phyloP scores from a whole-genome alignment of 257 asterid genomes.

The Hygrophila difformis region DNA sequence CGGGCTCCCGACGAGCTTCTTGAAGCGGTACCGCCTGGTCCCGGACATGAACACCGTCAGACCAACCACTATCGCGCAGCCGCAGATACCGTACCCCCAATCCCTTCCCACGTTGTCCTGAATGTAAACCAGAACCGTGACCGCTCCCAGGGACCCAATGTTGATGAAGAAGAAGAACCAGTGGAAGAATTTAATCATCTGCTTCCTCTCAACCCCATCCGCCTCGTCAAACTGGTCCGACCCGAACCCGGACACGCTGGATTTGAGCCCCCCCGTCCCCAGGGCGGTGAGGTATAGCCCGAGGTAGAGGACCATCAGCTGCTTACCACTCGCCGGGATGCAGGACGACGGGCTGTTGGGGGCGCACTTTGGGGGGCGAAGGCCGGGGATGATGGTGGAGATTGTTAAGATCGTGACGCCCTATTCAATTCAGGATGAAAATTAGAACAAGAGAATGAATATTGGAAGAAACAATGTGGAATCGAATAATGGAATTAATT shows the following conservation, averaged over 20 bases:
- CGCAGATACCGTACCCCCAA: conserved; percentile 87
- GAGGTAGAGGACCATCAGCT: conserved; percentile 42
- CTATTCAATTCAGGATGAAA: conserved; percentile 17
- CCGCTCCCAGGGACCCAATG: conserved; percentile 68
- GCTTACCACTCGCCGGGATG: conserved; percentile 49
- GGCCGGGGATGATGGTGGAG: conserved; percentile 59
- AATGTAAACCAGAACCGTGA: conserved; percentile 64
- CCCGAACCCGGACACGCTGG: conserved; percentile 88
- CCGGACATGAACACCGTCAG: conserved; percentile 48
- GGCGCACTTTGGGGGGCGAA: conserved; percentile 67
- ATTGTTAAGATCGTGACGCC: conserved; percentile 70
- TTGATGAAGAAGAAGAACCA: conserved; percentile 88
- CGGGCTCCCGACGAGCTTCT: conserved; percentile 74
- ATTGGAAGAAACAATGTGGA: too few relatives aligned
- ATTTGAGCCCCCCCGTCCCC: conserved; percentile 83
- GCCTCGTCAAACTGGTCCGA: conserved; percentile 82
- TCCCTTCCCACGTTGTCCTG: conserved; percentile 73
- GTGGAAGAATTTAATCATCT: conserved; percentile 69
- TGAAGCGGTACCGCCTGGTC: conserved; percentile 57
- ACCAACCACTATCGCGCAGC: conserved; percentile 52
- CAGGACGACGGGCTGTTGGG: conserved; percentile 33
- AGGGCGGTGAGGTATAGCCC: conserved; percentile 78
- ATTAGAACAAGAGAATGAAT: background rate
- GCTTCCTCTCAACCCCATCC: conserved; percentile 40
- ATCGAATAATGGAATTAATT: too few relatives aligned